Conservation (phyloP, 768 basidiomycete species). For the Clitopilus hobsonii region DNA sequence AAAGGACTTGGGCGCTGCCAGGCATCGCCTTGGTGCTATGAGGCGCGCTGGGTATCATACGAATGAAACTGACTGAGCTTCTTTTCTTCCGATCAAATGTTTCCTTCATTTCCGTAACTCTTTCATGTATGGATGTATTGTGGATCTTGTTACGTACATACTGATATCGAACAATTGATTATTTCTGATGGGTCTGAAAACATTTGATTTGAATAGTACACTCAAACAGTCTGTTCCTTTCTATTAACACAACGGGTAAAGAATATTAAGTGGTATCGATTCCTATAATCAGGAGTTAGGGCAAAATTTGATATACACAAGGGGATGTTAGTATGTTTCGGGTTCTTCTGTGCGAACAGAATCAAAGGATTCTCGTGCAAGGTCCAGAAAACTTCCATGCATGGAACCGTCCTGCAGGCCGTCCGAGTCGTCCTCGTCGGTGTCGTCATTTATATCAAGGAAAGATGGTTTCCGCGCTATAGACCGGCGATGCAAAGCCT, state of each 20-base stretch:
- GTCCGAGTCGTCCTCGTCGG: constrained; percentile 27
- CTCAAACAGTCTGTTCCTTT: background rate
- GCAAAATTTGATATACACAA: constrained; percentile 19
- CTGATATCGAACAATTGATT: background rate
- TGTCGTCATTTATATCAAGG: constrained; percentile 59
- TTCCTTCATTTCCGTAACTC: constrained; percentile 13
- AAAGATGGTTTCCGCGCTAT: constrained; percentile 70
- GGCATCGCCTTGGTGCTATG: constrained; percentile 80
- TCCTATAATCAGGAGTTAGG: constrained; percentile 1
- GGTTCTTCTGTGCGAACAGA: constrained; percentile 16
- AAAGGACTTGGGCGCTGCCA: constrained; percentile 88
- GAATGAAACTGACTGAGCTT: constrained; percentile 63
- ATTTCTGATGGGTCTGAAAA: constrained; percentile 1
- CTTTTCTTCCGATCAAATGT: constrained; percentile 3
- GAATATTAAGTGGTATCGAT: background rate
- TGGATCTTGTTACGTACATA: constrained; percentile 1
- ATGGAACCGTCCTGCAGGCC: constrained; percentile 13
- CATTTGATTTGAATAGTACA: background rate
- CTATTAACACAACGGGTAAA: background rate
- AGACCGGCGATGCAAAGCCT: constrained; percentile 40
- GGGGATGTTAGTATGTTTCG: constrained; percentile 10
- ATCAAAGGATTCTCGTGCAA: constrained; percentile 50
- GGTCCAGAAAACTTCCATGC: constrained; percentile 44
- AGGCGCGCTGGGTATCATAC: constrained; percentile 88
- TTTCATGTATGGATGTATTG: constrained; percentile 8